Base-by-base conservation (phyloP, 768 basidiomycete genomes). In the Exidia glandulosa region DNA sequence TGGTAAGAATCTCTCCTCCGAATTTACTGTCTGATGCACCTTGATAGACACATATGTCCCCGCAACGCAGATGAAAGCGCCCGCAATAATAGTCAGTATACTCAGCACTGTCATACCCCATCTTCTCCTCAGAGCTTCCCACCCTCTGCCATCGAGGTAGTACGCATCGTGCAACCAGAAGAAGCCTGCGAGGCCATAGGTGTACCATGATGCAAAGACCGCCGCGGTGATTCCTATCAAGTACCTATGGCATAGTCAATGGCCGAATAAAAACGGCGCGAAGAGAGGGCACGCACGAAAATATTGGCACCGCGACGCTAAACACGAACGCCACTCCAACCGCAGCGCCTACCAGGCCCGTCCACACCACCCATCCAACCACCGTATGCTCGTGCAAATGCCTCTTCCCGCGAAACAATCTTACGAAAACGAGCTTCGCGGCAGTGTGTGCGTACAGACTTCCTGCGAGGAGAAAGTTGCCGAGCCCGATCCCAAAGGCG, bases 151-250 rank as follows among this genome's bases (percentile, higher is more conserved):
- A 6, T 12, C 19, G 12, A 76, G 62, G 62, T 80, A 68, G 61
- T 77, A 77, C 13, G 71, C 68, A 65, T 82, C 80, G 61, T 80
- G 71, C 29, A 82, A 60, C 77, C 79, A 82, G 69, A 82, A 82
- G 63, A 78, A 79, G 7, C 63, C 63, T 13, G 63, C 63, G 33
- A 62, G 52, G 23, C 61, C 80, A 62, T 81, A 81, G 14, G 81
- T 81, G 64, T 79, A 83, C 79, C 81, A 82, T n/a, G 78, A 74
- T 7, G 81, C 80, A 62, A 83, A 82, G 25, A 82, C 70, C 19
- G 80, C 71, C 9, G 80, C 81, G 13, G 79, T 68, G 61, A 82
- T 77, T 14, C 81, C 78, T 32, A 80, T 79, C 36, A 82, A 68
- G 16, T 45, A 45, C 19, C 41, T 45, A 23, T 19, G 41, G 9